Base-by-base conservation (phyloP, 176 grass and related monocot species). In the Saccharum officinarum region DNA sequence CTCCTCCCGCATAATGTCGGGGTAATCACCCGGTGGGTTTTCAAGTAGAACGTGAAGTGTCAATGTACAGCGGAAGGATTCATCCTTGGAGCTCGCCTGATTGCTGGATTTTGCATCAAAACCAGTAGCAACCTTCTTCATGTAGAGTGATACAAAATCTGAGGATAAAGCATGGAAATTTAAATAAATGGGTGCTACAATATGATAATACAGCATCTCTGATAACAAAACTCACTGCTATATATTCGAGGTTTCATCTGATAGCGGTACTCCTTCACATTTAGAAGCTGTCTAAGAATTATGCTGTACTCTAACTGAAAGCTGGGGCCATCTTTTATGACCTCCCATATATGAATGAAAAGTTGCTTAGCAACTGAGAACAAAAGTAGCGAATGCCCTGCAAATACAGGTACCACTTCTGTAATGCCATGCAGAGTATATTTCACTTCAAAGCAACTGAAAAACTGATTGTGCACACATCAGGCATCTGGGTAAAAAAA, bases 11-110 rank as follows among this genome's bases (percentile, higher is more conserved):
- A 94, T 89, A 73, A 57, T 89, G 77, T 83, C 85, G 54, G 96
- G 89, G 73, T 92, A 98, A 89, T 98, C 91, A 52, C 91, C 91
- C 11, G 96, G 96, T 71, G 93, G 91, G 47, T 95, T 95, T 82
- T 98, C 96, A 23, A 98, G 82, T 71, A 98, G 83, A 85, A 90
- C 85, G 36, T 95, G 91, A 67, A 98, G 91, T 23, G 85, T 94
- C 68, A 87, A 75, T 62, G 89, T 66, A 87, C 80, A 90, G 12
- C 91, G 90, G 81, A 95, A 95, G 52, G 90, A 77, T 62, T 93
- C 92, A 87, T 98, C 95, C 84, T 98, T 98, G 61, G 85, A 89
- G 79, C 75, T 73, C 23, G 71, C 71, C 79, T 89, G 90, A 70
- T 80, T 73, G 78, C 78, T 93, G 39, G 78, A 65, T 69, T 92